Base-by-base conservation (phyloP, 257 asterid genomes). In the Gentiana dahurica region DNA sequence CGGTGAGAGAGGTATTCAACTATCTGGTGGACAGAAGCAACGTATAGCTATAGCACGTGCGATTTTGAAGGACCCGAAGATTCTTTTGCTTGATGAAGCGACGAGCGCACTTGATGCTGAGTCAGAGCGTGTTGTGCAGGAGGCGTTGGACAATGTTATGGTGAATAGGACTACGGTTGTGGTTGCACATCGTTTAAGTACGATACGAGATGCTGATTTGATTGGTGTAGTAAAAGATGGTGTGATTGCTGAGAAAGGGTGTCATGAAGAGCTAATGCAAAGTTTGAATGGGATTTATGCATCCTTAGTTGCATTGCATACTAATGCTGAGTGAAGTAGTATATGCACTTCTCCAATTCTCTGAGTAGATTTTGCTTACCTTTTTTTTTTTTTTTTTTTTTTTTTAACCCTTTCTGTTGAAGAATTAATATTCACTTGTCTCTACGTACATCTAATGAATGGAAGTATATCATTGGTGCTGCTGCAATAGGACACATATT, bases 11-110 rank as follows among this genome's bases (percentile, higher is more conserved):
- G 95, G 95, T 41, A 64, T 77, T 3, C 93, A 86, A 37, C 45
- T 86, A 55, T 86, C 93, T 0, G 95, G 93, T 3, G 95, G 95
- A 46, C 96, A 87, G 62, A 87, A 87, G 74, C 96, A 87, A 61
- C 65, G 96, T 62, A 63, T 87, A 7, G 94, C 94, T 24, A 87
- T 87, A 61, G 94, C 96, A 6, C 72, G 94, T 37, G 96, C 96
- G 33, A 84, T 87, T 66, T 62, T 87, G 46, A 87, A 80, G 72
- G 70, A 82, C 41, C 96, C 96, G 1, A 87, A 65, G 67, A 78
- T 87, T 61, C 92, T 87, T 38, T 94, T 87, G 51, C 92, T 87
- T 1, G 96, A 87, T 67, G 96, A 87, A 78, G 96, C 96, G 4
- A 87, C 96, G 11, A 87, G 96, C 53, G 96, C 96, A 47, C 64